phyloP scores from a whole-genome alignment of 2,329 filamentous ascomycete species.

The Diaporthe sp. region DNA sequence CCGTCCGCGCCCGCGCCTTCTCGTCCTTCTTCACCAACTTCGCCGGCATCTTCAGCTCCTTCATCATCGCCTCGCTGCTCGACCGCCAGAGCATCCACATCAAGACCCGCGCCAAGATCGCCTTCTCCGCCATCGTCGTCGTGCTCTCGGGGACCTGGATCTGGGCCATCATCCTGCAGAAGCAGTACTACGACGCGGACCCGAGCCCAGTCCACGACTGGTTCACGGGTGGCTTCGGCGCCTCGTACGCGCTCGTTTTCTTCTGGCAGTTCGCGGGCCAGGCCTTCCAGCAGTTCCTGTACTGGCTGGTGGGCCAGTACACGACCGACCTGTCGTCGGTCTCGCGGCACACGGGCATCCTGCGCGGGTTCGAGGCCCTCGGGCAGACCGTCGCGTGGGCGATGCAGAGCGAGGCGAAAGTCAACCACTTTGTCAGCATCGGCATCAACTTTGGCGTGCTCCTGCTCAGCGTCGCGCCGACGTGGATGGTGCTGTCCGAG shows the following conservation, averaged over 20 bases:
- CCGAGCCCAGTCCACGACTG: slow-evolving; percentile 49
- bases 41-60: slow-evolving; percentile 46
- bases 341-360: slow-evolving; percentile 49
- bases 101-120: slow-evolving; percentile 47
- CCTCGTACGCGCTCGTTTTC: slow-evolving; percentile 72
- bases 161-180: slow-evolving; percentile 49
- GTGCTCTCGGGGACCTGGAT: slow-evolving; percentile 50
- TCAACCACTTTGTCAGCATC: slow-evolving; percentile 51
- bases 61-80: slow-evolving; percentile 49
- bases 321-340: slow-evolving; percentile 49
- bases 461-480: slow-evolving; percentile 47
- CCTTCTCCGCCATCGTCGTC: slow-evolving; percentile 46
- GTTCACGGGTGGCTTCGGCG: slow-evolving; percentile 66
- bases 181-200: slow-evolving; percentile 48
- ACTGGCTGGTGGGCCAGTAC: slow-evolving; percentile 51
- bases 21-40: slow-evolving; percentile 53
- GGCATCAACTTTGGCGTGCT: slow-evolving; percentile 50
- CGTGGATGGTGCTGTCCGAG: slow-evolving; percentile 50
- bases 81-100: slow-evolving; percentile 49
- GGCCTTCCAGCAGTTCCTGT: slow-evolving; percentile 51
- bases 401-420: slow-evolving; percentile 50
- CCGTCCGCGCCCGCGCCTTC: slow-evolving; percentile 50
- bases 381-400: slow-evolving; percentile 52
- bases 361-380: slow-evolving; percentile 49
- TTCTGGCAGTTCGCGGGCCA: slow-evolving; percentile 73